Conservation (phyloP, 208 protist species). For the Crithidia sp. region DNA sequence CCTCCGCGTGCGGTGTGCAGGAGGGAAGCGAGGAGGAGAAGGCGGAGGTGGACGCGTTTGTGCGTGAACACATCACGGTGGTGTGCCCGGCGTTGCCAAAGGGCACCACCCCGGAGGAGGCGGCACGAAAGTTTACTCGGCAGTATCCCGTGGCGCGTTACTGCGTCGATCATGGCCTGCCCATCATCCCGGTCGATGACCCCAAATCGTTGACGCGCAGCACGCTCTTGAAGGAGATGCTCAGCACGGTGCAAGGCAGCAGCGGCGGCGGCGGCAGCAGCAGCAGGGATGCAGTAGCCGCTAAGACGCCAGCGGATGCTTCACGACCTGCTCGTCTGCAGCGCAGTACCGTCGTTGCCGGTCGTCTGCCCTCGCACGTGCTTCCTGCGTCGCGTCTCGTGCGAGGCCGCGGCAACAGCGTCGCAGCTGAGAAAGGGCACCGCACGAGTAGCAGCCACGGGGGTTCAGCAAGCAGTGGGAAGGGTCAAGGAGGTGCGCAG, state of each 20-base stretch:
- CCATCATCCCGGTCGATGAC: slow-evolving; percentile 74
- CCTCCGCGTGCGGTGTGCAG: background rate
- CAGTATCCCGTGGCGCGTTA: slow-evolving; percentile 86
- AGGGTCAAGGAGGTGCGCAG: background rate
- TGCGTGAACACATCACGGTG: slow-evolving; percentile 68
- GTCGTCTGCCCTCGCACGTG: no score
- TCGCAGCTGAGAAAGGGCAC: background rate
- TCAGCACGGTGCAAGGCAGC: slow-evolving; percentile 17
- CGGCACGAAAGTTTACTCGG: slow-evolving; percentile 47
- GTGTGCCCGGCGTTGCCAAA: slow-evolving; percentile 76
- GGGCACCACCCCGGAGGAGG: slow-evolving; percentile 37
- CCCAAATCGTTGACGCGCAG: slow-evolving; percentile 63
- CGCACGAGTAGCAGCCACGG: no score
- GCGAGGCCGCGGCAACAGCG: background rate
- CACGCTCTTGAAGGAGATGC: slow-evolving; percentile 55
- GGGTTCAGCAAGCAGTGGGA: background rate
- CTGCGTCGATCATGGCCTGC: slow-evolving; percentile 63
- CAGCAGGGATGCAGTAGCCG: background rate
- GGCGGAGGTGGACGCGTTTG: slow-evolving; percentile 27
- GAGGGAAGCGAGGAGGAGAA: slow-evolving; percentile 3
- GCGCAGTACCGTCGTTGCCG: no score
- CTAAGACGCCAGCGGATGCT: no score
- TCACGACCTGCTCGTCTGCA: no score
- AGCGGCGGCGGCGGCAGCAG: background rate
- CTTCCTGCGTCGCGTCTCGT: no score